Evolutionary conservation across 768 basidiomycete species (phyloP).

Genomic region (Candolleomyces efflorescens): DNA sequence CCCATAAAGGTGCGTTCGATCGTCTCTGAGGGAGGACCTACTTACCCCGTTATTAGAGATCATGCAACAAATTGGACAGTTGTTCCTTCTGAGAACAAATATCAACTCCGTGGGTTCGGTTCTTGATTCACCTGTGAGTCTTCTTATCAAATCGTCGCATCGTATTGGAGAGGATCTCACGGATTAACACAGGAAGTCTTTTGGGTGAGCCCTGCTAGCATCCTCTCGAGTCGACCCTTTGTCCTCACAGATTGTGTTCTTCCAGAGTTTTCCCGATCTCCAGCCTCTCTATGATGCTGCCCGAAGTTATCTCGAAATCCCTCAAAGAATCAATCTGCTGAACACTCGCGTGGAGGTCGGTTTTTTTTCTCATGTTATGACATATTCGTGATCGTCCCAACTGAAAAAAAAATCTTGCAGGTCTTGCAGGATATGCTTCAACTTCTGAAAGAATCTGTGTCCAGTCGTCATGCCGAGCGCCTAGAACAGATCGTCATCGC

Average conservation of each 20-base stretch:
- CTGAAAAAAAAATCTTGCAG: constrained; percentile 30
- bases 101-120: constrained; percentile 96
- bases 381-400: not conserved
- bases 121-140: constrained; percentile 86
- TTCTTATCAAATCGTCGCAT: constrained; percentile 7
- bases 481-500: constrained; percentile 92
- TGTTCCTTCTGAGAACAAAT: constrained; percentile 90
- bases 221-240: not conserved
- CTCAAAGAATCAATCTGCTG: constrained; percentile 87
- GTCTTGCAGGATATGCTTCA: constrained; percentile 97
- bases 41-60: constrained; percentile 53
- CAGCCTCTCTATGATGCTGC: constrained; percentile 94
- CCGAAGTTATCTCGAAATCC: constrained; percentile 91
- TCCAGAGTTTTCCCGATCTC: constrained; percentile 87
- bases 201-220: constrained; percentile 56
- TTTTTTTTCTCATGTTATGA: constrained; percentile 8
- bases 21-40: constrained; percentile 8
- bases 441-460: constrained; percentile 91
- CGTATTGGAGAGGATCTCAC: constrained; percentile 9
- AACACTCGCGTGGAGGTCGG: constrained; percentile 90
- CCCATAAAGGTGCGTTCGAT: constrained; percentile 60
- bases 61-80: constrained; percentile 94
- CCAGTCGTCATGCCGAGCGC: constrained; percentile 84
- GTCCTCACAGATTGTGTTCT: constrained; percentile 2
- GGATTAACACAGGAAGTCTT: constrained; percentile 70